Base-by-base conservation (phyloP, 2,329 filamentous ascomycete species). In the Colletotrichum horii region DNA sequence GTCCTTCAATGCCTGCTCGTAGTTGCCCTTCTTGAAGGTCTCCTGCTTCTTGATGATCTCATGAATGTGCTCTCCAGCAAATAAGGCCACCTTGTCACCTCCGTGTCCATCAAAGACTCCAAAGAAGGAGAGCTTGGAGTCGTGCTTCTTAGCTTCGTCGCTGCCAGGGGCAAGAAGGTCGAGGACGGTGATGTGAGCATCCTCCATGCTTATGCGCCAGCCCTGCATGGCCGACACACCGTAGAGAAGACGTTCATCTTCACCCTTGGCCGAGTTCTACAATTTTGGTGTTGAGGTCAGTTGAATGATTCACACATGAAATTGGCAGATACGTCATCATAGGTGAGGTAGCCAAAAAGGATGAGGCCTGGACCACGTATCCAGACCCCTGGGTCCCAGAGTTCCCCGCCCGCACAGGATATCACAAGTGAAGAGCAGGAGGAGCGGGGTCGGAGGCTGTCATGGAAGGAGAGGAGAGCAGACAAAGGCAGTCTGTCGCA, bases 131-230 rank as follows among this genome's bases (percentile, higher is more conserved):
- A 98, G 89, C 83, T 94, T 93, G 81, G 93, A 92, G 81, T 93
- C 88, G 80, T 93, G 90, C 67, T 92, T 92, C 80, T 93, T 90
- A 79, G 92, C 88, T 30, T 91, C 89, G 71, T 93, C 84, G 76
- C 83, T 83, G 74, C 86, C 82, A 74, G 84, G 81, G 76, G 92
- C 89, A 82, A 97, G 92, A 79, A 98, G 92, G 85, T 98, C 95
- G 83, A 99, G 94, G 68, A 98, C 88, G 71, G 94, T 91, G 77
- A 95, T 95, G 88, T 99, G 97, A 78, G 97, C 93, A 85, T 99
- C 97, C 86, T 99, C 97, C 97, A 99, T 99, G 89, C 95, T 98
- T 88, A 99, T 98, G 88, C 97, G 94, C 97, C 97, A 99, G 89
- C 97, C 97, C 88, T 99, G 97, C 97, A 99, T 99, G 87, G 96